Conservation (phyloP, 2,329 filamentous ascomycete genomes). For the Colletotrichum salicis region DNA sequence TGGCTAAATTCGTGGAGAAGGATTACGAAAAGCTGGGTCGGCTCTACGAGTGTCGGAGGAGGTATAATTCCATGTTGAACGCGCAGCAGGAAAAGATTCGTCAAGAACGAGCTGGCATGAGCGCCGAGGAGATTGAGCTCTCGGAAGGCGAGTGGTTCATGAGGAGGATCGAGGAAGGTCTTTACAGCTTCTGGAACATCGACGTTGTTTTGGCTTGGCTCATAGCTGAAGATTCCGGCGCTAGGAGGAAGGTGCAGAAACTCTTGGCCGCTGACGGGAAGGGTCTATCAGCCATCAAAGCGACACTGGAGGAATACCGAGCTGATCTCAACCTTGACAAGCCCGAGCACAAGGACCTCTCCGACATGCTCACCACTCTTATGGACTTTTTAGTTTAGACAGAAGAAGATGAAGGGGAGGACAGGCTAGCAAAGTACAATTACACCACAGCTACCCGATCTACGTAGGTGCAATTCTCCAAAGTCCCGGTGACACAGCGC, state of each 20-base stretch:
- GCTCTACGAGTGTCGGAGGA: constrained; percentile 76
- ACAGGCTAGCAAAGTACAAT: constrained; percentile 5
- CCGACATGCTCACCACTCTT: constrained; percentile 65
- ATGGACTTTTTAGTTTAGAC: constrained; percentile 57
- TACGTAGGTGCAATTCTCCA: not conserved
- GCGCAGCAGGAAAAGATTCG: constrained; percentile 72
- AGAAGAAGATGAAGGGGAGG: not conserved
- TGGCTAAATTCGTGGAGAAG: constrained; percentile 96
- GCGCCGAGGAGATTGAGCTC: constrained; percentile 66
- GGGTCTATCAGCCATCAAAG: constrained; percentile 69
- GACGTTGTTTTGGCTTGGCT: constrained; percentile 92
- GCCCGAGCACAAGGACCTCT: constrained; percentile 67
- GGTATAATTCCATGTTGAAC: constrained; percentile 72
- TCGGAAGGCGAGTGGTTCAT: constrained; percentile 78
- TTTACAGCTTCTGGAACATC: constrained; percentile 84
- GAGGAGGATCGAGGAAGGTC: constrained; percentile 80
- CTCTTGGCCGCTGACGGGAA: constrained; percentile 77
- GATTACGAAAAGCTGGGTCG: constrained; percentile 86
- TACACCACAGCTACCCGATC: not conserved
- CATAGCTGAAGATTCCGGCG: constrained; percentile 85
- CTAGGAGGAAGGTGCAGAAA: constrained; percentile 70
- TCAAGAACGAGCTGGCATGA: constrained; percentile 47
- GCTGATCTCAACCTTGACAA: constrained; percentile 65
- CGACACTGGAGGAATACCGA: constrained; percentile 72
- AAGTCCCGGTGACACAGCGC: not conserved